Evolutionary conservation across 495 filamentous ascomycete genomes (phyloP).

Genomic region (Xylaria acuta): DNA sequence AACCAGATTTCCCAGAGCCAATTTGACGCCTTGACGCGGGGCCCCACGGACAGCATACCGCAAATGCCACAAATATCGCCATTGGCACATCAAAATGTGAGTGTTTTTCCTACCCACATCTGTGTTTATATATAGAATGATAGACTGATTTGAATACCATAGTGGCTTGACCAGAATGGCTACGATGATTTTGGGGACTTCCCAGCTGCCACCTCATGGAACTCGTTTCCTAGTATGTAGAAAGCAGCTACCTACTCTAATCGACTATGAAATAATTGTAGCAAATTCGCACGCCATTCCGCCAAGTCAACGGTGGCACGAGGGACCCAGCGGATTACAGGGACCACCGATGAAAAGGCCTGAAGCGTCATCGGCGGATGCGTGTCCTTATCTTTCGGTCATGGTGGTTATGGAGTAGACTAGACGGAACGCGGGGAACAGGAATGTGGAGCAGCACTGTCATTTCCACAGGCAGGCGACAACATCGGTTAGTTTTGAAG

Average conservation of each 20-base stretch:
- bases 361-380: slow-evolving; percentile 6
- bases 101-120: slow-evolving; percentile 2
- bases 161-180: slow-evolving; percentile 26
- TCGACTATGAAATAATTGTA: background rate
- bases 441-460: background rate
- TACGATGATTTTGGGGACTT: slow-evolving; percentile 23
- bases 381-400: slow-evolving; percentile 4
- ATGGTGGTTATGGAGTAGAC: background rate
- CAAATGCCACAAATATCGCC: slow-evolving; percentile 18
- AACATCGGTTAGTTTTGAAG: background rate
- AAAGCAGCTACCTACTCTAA: background rate
- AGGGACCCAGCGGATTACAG: background rate
- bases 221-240: slow-evolving; percentile 17
- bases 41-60: slow-evolving; percentile 22
- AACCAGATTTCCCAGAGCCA: slow-evolving; percentile 33
- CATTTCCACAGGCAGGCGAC: background rate
- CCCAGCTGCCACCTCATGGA: slow-evolving; percentile 23
- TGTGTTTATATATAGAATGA: background rate
- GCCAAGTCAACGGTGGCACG: background rate
- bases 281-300: background rate
- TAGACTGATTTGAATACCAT: slow-evolving; percentile 3
- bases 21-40: slow-evolving; percentile 36
- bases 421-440: slow-evolving; percentile 10
- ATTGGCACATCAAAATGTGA: slow-evolving; percentile 26
- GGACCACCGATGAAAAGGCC: background rate